Base-by-base conservation (phyloP, 129 eudicot species). In the Solidago caesia region DNA sequence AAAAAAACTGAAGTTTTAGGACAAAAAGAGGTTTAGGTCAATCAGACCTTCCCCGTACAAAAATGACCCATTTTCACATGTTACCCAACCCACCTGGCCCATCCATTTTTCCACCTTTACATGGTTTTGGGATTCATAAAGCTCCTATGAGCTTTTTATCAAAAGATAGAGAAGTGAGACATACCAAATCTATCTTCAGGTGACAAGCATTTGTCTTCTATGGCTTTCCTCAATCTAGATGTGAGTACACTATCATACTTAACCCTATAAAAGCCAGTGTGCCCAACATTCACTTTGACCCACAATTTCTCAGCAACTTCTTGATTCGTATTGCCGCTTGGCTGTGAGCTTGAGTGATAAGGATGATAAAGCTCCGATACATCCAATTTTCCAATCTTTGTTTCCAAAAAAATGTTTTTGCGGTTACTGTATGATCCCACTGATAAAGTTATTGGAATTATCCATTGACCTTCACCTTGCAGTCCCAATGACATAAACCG, bases 221-320 rank as follows among this genome's bases (percentile, higher is more conserved):
- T 83, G 33, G 85, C 85, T 74, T 81, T 83, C 83, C 62, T 75
- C 74, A 83, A 75, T 44, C 66, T 70, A 65, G 84, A 62, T 47
- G 77, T 72, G 56, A 83, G 85, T 69, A 53, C 42, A 44, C 73
- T 79, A 46, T 86, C 87, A 80, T 83, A 86, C 59, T 83, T 83
- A 62, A 86, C 87, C 77, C 90, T 74, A 77, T 86, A 86, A 69
- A 86, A 83, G 15, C 90, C 87, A n/a, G 82, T 77, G 46, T 86
- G 90, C 45, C 85, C 82, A 74, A 82, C 67, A 52, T 85, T 82
- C 45, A 79, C 82, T 79, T 86, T 86, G 72, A 86, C 80, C 83
- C 85, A 83, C 21, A 51, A 53, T 51, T 64, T 64, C 70, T 80
- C 73, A 29, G 61, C 33, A 57, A 77, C 62, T 42, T 73, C 71